These are phyloP conservation scores for Tetrastigma voinierianum DNA, from an alignment of 164 flowering plant genomes.

Conservation along the genomic window DNA sequence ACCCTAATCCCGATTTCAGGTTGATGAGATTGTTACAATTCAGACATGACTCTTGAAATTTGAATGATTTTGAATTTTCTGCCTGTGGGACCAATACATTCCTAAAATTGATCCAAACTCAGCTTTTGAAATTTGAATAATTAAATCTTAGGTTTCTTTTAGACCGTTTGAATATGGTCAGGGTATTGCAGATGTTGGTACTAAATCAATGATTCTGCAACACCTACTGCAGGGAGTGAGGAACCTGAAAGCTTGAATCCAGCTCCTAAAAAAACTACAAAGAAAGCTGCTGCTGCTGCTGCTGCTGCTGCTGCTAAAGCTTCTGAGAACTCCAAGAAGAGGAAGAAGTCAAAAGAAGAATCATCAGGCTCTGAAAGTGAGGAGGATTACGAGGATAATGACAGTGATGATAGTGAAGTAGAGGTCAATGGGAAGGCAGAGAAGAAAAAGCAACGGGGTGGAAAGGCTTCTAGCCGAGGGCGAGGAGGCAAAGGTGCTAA, in stretches of 20 bases:
- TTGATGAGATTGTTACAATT: no score
- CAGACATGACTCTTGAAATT: no score
- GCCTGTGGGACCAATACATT: no score
- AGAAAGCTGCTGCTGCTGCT: slow-evolving; percentile 31
- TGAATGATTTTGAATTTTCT: no score
- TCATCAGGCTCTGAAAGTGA: slow-evolving; percentile 58
- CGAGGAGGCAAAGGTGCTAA: slow-evolving; percentile 52
- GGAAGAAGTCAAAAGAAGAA: slow-evolving; percentile 54
- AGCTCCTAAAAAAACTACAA: slow-evolving; percentile 31
- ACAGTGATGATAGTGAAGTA: slow-evolving; percentile 30
- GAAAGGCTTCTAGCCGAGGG: slow-evolving; percentile 46
- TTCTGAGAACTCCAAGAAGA: slow-evolving; percentile 49
- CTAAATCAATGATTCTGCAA: not conserved
- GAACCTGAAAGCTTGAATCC: slow-evolving; percentile 26
- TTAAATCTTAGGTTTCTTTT: not conserved
- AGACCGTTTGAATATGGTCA: not conserved
- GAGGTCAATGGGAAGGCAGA: slow-evolving; percentile 40
- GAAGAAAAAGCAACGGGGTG: slow-evolving; percentile 31
- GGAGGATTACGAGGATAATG: slow-evolving; percentile 44
- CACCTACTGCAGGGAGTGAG: slow-evolving; percentile 30
- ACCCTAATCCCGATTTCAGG: no score
- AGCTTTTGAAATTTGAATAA: no score
- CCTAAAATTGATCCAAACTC: no score
- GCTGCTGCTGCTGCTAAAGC: slow-evolving; percentile 32
- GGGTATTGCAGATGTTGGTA: not conserved